These are phyloP conservation scores for Styphnolobium japonicum DNA, from an alignment of 306 rosid species.

Conservation along the genomic window DNA sequence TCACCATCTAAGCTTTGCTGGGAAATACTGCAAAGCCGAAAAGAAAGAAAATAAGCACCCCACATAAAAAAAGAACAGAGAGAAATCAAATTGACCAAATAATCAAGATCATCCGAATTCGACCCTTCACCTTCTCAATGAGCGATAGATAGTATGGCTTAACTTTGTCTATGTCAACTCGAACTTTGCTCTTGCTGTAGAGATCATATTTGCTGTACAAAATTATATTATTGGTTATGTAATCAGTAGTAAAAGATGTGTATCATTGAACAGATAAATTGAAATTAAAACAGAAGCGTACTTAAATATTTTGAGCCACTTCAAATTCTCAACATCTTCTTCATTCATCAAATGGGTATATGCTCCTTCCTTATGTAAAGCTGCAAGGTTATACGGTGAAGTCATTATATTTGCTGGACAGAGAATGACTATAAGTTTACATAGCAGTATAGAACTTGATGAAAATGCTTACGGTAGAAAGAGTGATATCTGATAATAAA, in stretches of 20 bases:
- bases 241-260: background rate
- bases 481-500: constrained; percentile 65
- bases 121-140: constrained; percentile 48
- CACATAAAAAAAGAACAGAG: background rate
- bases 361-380: constrained; percentile 54
- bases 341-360: constrained; percentile 59
- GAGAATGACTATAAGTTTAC: background rate
- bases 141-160: constrained; percentile 68
- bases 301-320: constrained; percentile 70
- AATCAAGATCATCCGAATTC: background rate
- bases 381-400: constrained; percentile 26
- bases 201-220: constrained; percentile 65
- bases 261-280: background rate
- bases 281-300: constrained; percentile 12
- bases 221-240: background rate
- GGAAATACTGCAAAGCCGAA: constrained; percentile 43
- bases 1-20: constrained; percentile 52
- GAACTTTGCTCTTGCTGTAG: constrained; percentile 66
- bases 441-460: background rate
- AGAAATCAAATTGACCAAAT: background rate
- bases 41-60: background rate
- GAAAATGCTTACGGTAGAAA: constrained; percentile 50
- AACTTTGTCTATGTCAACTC: constrained; percentile 46
- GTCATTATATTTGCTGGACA: background rate
- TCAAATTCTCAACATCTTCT: constrained; percentile 54